Evolutionary conservation across 495 filamentous ascomycete genomes (phyloP), one percentile per base, ranked within the genome.

Genomic region (Aspergillus egyptiacus): DNA sequence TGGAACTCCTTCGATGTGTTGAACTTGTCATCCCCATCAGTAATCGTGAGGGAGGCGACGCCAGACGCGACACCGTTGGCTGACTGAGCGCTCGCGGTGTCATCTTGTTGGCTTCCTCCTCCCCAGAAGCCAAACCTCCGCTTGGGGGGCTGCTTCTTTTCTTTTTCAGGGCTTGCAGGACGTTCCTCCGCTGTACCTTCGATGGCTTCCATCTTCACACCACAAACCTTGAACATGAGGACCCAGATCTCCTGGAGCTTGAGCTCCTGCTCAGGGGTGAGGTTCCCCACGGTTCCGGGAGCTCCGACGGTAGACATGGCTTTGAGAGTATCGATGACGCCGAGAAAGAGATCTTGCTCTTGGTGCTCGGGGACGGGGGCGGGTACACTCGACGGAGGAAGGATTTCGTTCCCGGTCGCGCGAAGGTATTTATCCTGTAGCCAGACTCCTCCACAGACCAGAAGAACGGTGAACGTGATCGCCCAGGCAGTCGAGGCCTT

Each of bases 201-300:
- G 25, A 69, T 55, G 14, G 42, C 58, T 27, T 64, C 61, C 38
- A 64, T 50, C 24, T 62, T 58, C 15, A 95, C 80, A 31, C 85
- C 88, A 63, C 91, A 96, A 38, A 95, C 78, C 38, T 84, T 83
- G 49, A 96, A 75, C 19, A 85, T 74, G 38, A 82, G 71, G 7
- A 77, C 64, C 93, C 93, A 98, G 58, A 97, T 77, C 62, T 91
- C 86, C 60, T 83, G 84, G 41, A 98, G 71, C 67, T 94, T 96
- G 54, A 75, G 81, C 56, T 96, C 88, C 64, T 98, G 83, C 54
- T 95, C 91, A 6, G 79, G 63, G 15, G 93, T 96, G 41, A 98
- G 80, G 60, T 83, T 95, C 50, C 87, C 89, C 31, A 91, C 84
- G 50, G 90, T 82, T 42, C 93, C 93, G 20, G 86, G 83, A 17